Base-by-base conservation (phyloP, 495 filamentous ascomycete genomes). In the Pyrenopolyporus hunteri region DNA sequence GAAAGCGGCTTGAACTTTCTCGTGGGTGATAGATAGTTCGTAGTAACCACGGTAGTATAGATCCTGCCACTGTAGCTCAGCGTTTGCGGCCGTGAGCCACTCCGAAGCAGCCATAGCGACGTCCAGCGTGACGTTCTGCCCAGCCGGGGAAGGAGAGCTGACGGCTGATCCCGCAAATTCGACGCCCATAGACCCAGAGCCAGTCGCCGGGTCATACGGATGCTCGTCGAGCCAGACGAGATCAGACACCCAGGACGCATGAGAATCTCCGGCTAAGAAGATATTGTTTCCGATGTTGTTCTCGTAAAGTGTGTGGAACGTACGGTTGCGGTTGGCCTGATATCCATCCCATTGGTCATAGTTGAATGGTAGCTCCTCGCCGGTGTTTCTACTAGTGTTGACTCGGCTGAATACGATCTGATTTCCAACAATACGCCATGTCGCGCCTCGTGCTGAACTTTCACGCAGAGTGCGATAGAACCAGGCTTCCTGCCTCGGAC, bases 291-390 rank as follows among this genome's bases (percentile, higher is more conserved):
- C 70, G 47, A 87, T 85, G 14, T 80, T 75, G 63, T 85, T 81
- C 31, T 84, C 76, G 52, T 82, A 83, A 20, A 87, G 65, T 29
- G 77, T 76, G 46, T 79, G 42, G n/a, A 87, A 74, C 4, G 86
- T 87, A 13, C 85, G 75, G 66, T 87, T 87, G 8, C 80, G 74
- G 70, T 85, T 87, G 11, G 82, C 75, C 39, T 75, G 72, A 70
- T 88, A 88, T 1, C 84, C 85, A 37, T 86, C 79, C 80, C 85
- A 88, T 32, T 78, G 73, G 63, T 89, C 86, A 57, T 83, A 82
- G 67, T 86, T 79, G 47, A 83, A 71, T 4, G 83, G 81, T 37
- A 79, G 74, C 5, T 77, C 73, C 39, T 74, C 69, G 4, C 79
- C 78, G 45, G 74, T 70, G 10, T 72, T 58, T 16, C 77, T 47